These are phyloP conservation scores for Acer saccharum DNA, from an alignment of 345 rosid genomes.

Conservation along the genomic window DNA sequence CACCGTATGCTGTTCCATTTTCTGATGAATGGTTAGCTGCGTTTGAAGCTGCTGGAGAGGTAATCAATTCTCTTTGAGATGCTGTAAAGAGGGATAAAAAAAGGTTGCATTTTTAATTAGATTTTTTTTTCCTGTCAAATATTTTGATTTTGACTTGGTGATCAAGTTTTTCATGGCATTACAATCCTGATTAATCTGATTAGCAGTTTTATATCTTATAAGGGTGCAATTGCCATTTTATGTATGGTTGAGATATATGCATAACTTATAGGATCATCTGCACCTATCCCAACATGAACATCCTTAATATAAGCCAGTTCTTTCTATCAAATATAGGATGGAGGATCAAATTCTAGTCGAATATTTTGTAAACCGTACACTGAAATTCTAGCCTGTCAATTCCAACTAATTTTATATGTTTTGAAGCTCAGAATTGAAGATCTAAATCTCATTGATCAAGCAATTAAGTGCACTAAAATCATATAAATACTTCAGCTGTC, in stretches of 20 bases:
- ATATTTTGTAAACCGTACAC: neutral
- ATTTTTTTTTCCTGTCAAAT: neutral
- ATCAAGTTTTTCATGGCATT: neutral
- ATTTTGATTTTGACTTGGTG: neutral
- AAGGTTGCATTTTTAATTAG: neutral
- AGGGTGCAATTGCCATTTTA: neutral
- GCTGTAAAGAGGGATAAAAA: neutral
- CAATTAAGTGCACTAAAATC: neutral
- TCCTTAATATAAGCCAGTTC: neutral
- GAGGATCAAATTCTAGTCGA: neutral
- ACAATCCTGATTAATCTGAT: neutral
- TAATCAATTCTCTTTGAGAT: conserved; percentile 22
- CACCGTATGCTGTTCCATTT: conserved; percentile 68
- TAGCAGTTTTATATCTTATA: neutral
- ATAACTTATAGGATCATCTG: neutral
- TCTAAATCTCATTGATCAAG: neutral
- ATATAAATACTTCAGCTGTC: neutral
- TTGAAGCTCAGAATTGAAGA: neutral
- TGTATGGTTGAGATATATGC: neutral
- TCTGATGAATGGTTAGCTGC: conserved; percentile 97
- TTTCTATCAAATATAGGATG: neutral
- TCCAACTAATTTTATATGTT: neutral
- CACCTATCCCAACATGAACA: neutral
- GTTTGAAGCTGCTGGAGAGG: conserved; percentile 97
- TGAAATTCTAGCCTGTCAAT: neutral